Evolutionary conservation across 495 filamentous ascomycete species (phyloP).

Genomic region (Tuber melanosporum): DNA sequence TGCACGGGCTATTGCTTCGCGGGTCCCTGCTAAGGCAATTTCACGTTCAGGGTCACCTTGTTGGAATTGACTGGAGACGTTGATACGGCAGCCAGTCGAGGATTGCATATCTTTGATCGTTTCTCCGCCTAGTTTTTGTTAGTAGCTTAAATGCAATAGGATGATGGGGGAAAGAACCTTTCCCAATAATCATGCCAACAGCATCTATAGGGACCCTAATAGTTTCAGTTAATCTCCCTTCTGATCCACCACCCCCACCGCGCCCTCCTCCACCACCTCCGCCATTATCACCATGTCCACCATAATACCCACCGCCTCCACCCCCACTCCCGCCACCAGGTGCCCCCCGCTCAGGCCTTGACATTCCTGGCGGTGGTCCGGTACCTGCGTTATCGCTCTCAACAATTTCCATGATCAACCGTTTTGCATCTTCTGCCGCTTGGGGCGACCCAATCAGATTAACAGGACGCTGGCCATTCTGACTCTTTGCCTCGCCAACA

Average conservation of each 20-base stretch:
- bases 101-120: slow-evolving; percentile 83
- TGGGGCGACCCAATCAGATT: slow-evolving; percentile 69
- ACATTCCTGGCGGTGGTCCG: slow-evolving; percentile 25
- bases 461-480: slow-evolving; percentile 74
- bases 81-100: slow-evolving; percentile 78
- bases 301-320: slow-evolving; percentile 33
- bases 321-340: slow-evolving; percentile 18
- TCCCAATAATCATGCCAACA: slow-evolving; percentile 86
- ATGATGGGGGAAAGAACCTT: slow-evolving; percentile 46
- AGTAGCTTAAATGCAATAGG: slow-evolving; percentile 1
- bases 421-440: slow-evolving; percentile 62
- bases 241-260: slow-evolving; percentile 43
- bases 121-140: slow-evolving; percentile 53
- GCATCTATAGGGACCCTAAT: slow-evolving; percentile 77
- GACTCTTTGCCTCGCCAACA: slow-evolving; percentile 74
- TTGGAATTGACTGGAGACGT: slow-evolving; percentile 66
- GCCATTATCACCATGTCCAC: slow-evolving; percentile 44
- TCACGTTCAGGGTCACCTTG: slow-evolving; percentile 66
- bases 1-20: slow-evolving; percentile 64
- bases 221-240: slow-evolving; percentile 66
- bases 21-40: slow-evolving; percentile 68
- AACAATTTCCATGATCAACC: slow-evolving; percentile 78
- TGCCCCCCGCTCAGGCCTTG: slow-evolving; percentile 24
- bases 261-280: slow-evolving; percentile 36
- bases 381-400: slow-evolving; percentile 65